Conservation (phyloP, 768 basidiomycete genomes). For the Pleurotus giganteus region DNA sequence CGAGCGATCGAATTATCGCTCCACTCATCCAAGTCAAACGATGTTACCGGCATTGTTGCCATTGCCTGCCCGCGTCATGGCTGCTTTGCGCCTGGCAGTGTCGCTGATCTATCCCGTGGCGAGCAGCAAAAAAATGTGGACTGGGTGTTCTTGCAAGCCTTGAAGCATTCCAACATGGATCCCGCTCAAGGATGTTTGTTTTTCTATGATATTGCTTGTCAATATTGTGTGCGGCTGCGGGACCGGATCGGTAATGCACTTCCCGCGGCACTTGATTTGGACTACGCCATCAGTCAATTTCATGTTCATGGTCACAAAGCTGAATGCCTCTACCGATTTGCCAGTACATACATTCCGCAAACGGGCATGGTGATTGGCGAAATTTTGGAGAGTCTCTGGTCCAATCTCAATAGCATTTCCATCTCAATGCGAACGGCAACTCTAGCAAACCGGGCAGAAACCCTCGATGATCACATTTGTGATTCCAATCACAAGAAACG, state of each 20-base stretch:
- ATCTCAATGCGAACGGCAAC: neutral
- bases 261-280: neutral
- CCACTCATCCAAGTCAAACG: neutral
- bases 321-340: slow-evolving; percentile 23
- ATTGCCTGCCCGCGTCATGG: slow-evolving; percentile 13
- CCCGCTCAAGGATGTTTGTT: slow-evolving; percentile 10
- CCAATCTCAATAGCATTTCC: neutral
- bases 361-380: neutral
- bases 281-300: slow-evolving; percentile 19
- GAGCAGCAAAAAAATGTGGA: slow-evolving; percentile 25
- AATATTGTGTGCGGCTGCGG: slow-evolving; percentile 12
- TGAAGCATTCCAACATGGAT: slow-evolving; percentile 13
- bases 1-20: neutral
- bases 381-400: neutral
- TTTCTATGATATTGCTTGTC: slow-evolving; percentile 18
- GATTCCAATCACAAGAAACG: slow-evolving; percentile 26
- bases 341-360: slow-evolving; percentile 7
- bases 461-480: slow-evolving; percentile 20
- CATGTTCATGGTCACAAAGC: slow-evolving; percentile 23
- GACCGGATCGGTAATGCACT: slow-evolving; percentile 9
- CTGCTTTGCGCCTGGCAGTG: slow-evolving; percentile 14
- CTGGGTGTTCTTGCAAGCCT: slow-evolving; percentile 11
- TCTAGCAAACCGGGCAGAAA: slow-evolving; percentile 8
- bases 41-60: slow-evolving; percentile 16
- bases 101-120: slow-evolving; percentile 18